Evolutionary conservation across 768 basidiomycete genomes (phyloP), one percentile per base, ranked within the genome.

Genomic region (Crassisporium funariophilum): DNA sequence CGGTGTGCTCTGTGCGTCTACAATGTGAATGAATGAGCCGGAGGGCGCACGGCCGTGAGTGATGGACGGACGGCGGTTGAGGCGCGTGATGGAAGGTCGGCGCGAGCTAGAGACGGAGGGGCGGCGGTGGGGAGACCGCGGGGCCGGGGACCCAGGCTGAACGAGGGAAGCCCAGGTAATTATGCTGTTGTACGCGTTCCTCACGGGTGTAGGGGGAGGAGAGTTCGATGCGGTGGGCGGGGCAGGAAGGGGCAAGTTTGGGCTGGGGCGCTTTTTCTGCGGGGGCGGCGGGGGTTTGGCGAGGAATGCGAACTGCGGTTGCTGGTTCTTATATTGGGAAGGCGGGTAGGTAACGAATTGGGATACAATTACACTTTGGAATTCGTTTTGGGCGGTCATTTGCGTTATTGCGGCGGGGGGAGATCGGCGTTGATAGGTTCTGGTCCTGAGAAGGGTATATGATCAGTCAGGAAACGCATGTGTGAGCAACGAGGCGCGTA

Each of bases 141-240:
- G 68, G 3, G 71, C 71, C 3, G 86, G 86, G 12, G 86, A 82
- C 5, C 86, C 86, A 4, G 86, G 87, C 46, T 84, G 80, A 44
- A 89, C 83, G 52, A 68, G 72, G 15, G 79, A 67, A 4, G 79
- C 83, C 87, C 87, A 90, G 29, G 78, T 53, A 12, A 76, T 58
- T 36, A 88, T 85, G 29, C 72, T 58, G 2, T 76, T 67, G 53
- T 72, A 72, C 2, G 79, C 74, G 42, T 67, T 73, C n/a, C n/a
- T n/a, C n/a, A n/a, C 16, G 79, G 75, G 52, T 71, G 70, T 46
- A 53, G 55, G 50, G 59, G 53, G 35, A 35, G 52, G 48, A 50
- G 52, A 17, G 47, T 51, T 8, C 52, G 49, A 21, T n/a, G 50
- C 47, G 16, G 49, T 29, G 10, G 65, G 52, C 3, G 62, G 49